These are phyloP conservation scores for Trichothecium roseum DNA, from an alignment of 2,329 filamentous ascomycete species.

Conservation along the genomic window DNA sequence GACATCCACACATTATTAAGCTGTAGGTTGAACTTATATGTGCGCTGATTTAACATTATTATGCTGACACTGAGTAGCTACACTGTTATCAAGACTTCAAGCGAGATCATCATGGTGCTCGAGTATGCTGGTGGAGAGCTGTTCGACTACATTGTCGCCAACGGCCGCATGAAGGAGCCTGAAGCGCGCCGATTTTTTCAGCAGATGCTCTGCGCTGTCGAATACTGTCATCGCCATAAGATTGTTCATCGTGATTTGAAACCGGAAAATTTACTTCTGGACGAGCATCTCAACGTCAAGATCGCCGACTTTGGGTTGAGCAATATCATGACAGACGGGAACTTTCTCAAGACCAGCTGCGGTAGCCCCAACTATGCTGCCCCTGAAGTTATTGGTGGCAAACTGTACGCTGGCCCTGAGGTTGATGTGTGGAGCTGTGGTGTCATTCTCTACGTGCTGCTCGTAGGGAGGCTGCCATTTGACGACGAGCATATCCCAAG, in stretches of 20 bases:
- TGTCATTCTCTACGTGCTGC: constrained; percentile 76
- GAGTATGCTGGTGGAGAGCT: constrained; percentile 95
- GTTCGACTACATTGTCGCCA: constrained; percentile 95
- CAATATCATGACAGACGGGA: constrained; percentile 99
- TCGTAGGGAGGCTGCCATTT: constrained; percentile 80
- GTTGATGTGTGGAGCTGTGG: constrained; percentile 98
- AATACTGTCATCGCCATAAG: constrained; percentile 98
- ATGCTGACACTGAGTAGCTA: constrained; percentile 51
- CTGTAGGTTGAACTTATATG: constrained; percentile 47
- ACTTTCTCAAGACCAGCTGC: constrained; percentile 97
- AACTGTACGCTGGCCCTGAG: constrained; percentile 93
- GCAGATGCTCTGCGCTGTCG: constrained; percentile 96
- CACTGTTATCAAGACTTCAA: constrained; percentile 90
- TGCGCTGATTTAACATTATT: neutral
- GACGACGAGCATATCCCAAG: constrained; percentile 98
- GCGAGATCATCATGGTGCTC: constrained; percentile 97
- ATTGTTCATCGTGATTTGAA: constrained; percentile 97
- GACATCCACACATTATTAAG: constrained; percentile 98
- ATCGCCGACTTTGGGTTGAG: constrained; percentile 98
- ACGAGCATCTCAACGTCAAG: constrained; percentile 95
- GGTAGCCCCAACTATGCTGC: constrained; percentile 97
- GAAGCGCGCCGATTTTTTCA: constrained; percentile 98
- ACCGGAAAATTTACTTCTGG: constrained; percentile 90
- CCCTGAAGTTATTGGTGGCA: constrained; percentile 94
- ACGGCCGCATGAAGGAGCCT: constrained; percentile 82